phyloP scores from a whole-genome alignment of 805 yeast species.

The Candida nemodendra region DNA sequence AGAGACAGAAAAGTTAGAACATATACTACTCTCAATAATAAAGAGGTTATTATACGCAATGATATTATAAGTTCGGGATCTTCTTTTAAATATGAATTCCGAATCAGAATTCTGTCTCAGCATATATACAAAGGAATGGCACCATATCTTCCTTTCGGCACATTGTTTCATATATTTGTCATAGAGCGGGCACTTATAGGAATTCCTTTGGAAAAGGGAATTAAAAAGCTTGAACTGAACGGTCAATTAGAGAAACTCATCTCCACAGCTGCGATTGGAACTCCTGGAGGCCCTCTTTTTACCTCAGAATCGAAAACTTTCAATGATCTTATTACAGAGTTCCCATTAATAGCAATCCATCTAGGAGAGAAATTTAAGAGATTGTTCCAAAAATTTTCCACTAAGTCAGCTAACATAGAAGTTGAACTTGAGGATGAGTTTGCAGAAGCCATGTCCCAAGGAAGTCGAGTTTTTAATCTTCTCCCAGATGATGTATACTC shows the following conservation, averaged over 20 bases:
- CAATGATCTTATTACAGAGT: constrained; percentile 38
- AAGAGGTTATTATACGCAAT: constrained; percentile 54
- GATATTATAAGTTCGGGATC: constrained; percentile 53
- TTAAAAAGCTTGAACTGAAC: constrained; percentile 7
- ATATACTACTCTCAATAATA: constrained; percentile 54
- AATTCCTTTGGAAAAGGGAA: constrained; percentile 25
- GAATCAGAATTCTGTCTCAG: constrained; percentile 43
- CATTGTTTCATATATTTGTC: constrained; percentile 53
- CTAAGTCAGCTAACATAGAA: constrained; percentile 26
- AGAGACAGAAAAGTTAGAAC: constrained; percentile 28
- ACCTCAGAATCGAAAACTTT: constrained; percentile 24
- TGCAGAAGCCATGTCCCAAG: constrained; percentile 30
- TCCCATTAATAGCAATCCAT: constrained; percentile 38
- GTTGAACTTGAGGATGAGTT: constrained; percentile 30
- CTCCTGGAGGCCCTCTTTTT: background rate
- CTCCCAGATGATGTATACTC: constrained; percentile 30
- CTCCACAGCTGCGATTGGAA: background rate
- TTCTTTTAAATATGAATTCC: constrained; percentile 51
- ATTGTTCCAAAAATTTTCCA: constrained; percentile 39
- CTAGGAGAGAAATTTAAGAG: constrained; percentile 40
- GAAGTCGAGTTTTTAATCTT: constrained; percentile 34
- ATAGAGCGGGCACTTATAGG: constrained; percentile 59
- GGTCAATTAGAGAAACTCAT: background rate
- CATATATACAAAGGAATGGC: constrained; percentile 54
- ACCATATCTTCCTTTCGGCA: constrained; percentile 57